Conservation (phyloP, 768 basidiomycete species). For the Pisolithus albus region DNA sequence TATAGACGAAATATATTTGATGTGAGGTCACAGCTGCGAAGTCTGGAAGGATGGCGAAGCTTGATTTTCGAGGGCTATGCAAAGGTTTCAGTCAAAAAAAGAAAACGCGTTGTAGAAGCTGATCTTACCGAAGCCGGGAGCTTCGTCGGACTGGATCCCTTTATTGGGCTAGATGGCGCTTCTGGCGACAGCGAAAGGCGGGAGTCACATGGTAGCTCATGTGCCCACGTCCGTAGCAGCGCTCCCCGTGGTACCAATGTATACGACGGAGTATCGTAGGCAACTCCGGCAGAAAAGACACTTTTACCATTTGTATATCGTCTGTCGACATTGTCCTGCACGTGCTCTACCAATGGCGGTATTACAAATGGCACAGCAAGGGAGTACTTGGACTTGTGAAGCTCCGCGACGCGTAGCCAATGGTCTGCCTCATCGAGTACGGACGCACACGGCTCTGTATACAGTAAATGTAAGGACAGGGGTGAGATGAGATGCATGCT, state of each 20-base stretch:
- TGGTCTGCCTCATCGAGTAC: conserved; percentile 57
- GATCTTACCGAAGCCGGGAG: conserved; percentile 1
- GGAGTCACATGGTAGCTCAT: conserved; percentile 1
- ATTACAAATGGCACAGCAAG: conserved; percentile 43
- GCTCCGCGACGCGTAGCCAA: conserved; percentile 41
- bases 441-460: conserved; percentile 40
- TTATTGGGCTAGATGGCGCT: conserved; percentile 19
- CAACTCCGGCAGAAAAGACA: conserved; percentile 11
- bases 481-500: neutral
- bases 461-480: neutral
- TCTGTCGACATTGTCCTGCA: neutral
- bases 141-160: conserved; percentile 1
- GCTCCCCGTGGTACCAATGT: conserved; percentile 9
- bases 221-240: conserved; percentile 3
- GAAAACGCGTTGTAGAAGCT: neutral
- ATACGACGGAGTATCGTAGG: neutral
- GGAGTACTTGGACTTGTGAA: conserved; percentile 51
- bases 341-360: conserved; percentile 21
- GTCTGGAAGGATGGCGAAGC: conserved; percentile 66
- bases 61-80: conserved; percentile 28
- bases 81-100: neutral
- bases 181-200: conserved; percentile 17
- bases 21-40: conserved; percentile 62
- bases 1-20: conserved; percentile 69
- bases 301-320: neutral